Percentiles rank a stretch among this genome's conserved stretches.
Conservation (phyloP, 2,329 filamentous ascomycete species). For the Alternaria angustiovoidea region DNA sequence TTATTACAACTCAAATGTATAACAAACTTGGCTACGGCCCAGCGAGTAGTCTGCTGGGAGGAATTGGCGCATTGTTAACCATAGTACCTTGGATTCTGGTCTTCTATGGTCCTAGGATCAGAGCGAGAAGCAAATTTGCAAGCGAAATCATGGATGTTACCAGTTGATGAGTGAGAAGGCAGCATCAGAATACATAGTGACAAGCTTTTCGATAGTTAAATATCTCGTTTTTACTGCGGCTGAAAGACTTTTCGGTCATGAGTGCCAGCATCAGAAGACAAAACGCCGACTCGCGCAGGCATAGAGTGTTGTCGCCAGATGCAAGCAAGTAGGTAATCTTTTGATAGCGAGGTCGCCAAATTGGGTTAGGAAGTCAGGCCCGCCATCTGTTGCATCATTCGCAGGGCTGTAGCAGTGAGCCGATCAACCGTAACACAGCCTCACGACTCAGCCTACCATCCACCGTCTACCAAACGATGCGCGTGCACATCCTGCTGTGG, state of each 20-base stretch:
- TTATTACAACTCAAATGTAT: conserved; percentile 79
- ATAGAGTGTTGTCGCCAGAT: neutral
- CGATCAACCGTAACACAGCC: conserved; percentile 11
- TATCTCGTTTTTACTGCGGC: neutral
- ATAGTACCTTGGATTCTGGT: conserved; percentile 88
- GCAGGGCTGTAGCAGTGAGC: neutral
- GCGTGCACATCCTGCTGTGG: neutral
- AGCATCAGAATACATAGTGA: neutral
- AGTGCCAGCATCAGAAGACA: neutral
- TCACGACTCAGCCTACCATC: conserved; percentile 8
- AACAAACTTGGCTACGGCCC: conserved; percentile 72
- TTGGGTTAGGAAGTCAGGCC: neutral
- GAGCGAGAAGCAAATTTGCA: conserved; percentile 79
- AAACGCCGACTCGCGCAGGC: neutral
- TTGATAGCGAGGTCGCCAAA: neutral
- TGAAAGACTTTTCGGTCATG: neutral
- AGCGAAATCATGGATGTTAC: conserved; percentile 46
- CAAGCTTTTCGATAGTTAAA: neutral
- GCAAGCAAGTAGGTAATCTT: neutral
- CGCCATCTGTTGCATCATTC: conserved; percentile 12
- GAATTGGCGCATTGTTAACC: conserved; percentile 71
- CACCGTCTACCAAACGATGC: neutral
- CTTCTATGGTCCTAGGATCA: conserved; percentile 78
- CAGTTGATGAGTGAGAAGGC: neutral
- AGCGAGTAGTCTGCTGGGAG: conserved; percentile 79